Conservation (phyloP, 2,329 filamentous ascomycete genomes). For the Clonostachys rosea region DNA sequence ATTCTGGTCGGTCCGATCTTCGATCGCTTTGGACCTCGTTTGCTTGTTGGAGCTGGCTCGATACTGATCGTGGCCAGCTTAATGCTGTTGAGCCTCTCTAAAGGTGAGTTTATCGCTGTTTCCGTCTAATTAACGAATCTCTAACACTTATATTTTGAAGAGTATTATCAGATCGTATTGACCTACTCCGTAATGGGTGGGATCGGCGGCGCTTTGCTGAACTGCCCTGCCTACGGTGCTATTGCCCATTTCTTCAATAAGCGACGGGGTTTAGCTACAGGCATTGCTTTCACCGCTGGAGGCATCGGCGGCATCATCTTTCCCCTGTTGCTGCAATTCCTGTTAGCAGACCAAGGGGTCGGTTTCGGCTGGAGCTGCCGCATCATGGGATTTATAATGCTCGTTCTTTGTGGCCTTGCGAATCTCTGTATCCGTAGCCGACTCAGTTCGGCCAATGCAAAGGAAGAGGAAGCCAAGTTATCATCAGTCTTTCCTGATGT, state of each 20-base stretch:
- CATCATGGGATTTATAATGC: slow-evolving; percentile 17
- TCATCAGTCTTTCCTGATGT: slow-evolving; percentile 19
- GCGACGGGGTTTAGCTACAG: background rate
- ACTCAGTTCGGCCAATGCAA: slow-evolving; percentile 3
- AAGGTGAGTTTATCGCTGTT: slow-evolving; percentile 11
- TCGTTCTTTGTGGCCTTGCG: slow-evolving; percentile 15
- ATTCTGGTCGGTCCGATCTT: slow-evolving; percentile 81
- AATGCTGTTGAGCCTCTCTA: slow-evolving; percentile 65
- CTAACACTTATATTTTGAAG: slow-evolving; percentile 16
- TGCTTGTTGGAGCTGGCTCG: slow-evolving; percentile 62
- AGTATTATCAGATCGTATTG: slow-evolving; percentile 44
- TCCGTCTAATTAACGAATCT: too few relatives aligned
- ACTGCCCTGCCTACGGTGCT: slow-evolving; percentile 21
- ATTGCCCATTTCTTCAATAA: slow-evolving; percentile 15
- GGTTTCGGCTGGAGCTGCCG: slow-evolving; percentile 28
- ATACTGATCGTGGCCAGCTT: slow-evolving; percentile 56
- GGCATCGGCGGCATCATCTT: slow-evolving; percentile 20
- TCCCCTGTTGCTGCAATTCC: slow-evolving; percentile 22
- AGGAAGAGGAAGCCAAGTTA: slow-evolving; percentile 31
- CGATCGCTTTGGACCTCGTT: slow-evolving; percentile 66
- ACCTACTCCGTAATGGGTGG: slow-evolving; percentile 35
- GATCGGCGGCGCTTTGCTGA: slow-evolving; percentile 29
- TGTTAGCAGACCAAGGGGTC: slow-evolving; percentile 14
- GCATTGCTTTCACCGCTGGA: background rate
- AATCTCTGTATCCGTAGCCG: slow-evolving; percentile 16